Conservation (phyloP, 1,284 basidiomycete genomes). For the Ganoderma multipileum region DNA sequence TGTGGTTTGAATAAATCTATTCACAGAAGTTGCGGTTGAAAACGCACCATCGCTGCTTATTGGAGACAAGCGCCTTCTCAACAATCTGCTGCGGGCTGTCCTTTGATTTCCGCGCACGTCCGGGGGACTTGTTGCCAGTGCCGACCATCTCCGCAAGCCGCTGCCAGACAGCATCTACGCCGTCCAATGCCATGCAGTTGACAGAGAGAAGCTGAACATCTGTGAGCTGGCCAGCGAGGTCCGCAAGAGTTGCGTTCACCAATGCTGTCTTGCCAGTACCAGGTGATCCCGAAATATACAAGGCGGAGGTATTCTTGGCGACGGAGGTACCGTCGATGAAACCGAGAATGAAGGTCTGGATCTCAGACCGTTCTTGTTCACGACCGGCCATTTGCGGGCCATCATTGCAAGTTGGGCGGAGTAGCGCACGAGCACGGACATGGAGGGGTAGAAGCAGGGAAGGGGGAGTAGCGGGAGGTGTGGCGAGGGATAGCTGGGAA, state of each 20-base stretch:
- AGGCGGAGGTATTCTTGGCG: constrained; percentile 44
- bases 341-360: constrained; percentile 62
- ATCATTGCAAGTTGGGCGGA: constrained; percentile 71
- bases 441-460: constrained; percentile 61
- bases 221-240: constrained; percentile 44
- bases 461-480: constrained; percentile 69
- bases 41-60: constrained; percentile 65
- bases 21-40: background rate
- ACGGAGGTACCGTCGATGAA: constrained; percentile 48
- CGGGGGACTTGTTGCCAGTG: constrained; percentile 44
- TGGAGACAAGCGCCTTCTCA: constrained; percentile 46
- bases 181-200: constrained; percentile 80
- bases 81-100: constrained; percentile 49
- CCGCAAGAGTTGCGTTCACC: constrained; percentile 65
- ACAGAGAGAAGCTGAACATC: constrained; percentile 59
- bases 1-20: constrained; percentile 2
- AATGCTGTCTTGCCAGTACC: constrained; percentile 86
- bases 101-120: constrained; percentile 39
- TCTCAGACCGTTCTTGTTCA: constrained; percentile 60
- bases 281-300: constrained; percentile 83
- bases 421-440: constrained; percentile 67
- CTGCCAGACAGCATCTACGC: constrained; percentile 74
- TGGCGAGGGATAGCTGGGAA: constrained; percentile 53
- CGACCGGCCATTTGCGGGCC: constrained; percentile 66
- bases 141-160: constrained; percentile 65